These are phyloP conservation scores for Fusarium domesticum DNA, from an alignment of 2,329 filamentous ascomycete genomes.

Conservation along the genomic window DNA sequence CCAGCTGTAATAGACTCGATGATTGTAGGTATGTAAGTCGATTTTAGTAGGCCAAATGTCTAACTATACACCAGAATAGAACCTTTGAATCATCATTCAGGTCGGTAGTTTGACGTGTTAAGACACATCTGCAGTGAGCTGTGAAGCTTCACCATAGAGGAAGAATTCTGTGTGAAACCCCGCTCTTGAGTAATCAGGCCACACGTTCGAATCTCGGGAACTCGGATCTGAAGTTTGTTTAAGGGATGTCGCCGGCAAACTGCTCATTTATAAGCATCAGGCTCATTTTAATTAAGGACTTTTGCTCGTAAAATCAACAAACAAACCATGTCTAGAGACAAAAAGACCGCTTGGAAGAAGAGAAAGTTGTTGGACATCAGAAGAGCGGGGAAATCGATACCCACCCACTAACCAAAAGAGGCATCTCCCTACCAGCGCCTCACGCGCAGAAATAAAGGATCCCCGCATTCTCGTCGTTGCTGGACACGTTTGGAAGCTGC, in stretches of 20 bases:
- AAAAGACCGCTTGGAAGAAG: neutral
- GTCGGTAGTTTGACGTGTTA: neutral
- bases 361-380: neutral
- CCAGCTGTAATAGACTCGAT: too few relatives aligned
- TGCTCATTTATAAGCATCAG: too few relatives aligned
- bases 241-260: too few relatives aligned
- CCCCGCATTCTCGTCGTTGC: neutral
- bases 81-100: neutral
- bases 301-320: too few relatives aligned
- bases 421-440: slow-evolving; percentile 6
- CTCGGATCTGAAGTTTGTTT: too few relatives aligned
- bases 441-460: neutral
- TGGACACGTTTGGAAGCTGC: neutral
- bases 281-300: too few relatives aligned
- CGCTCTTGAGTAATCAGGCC: neutral
- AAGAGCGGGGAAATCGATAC: slow-evolving; percentile 9
- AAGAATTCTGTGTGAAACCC: neutral
- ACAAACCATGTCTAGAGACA: too few relatives aligned
- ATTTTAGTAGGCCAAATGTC: too few relatives aligned
- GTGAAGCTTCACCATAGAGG: neutral
- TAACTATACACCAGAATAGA: too few relatives aligned
- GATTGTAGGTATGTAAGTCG: too few relatives aligned
- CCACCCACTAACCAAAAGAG: slow-evolving; percentile 13
- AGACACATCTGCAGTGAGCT: neutral
- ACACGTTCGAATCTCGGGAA: neutral